phyloP scores from a whole-genome alignment of 441 rosid species.

The Jatropha podagrica region DNA sequence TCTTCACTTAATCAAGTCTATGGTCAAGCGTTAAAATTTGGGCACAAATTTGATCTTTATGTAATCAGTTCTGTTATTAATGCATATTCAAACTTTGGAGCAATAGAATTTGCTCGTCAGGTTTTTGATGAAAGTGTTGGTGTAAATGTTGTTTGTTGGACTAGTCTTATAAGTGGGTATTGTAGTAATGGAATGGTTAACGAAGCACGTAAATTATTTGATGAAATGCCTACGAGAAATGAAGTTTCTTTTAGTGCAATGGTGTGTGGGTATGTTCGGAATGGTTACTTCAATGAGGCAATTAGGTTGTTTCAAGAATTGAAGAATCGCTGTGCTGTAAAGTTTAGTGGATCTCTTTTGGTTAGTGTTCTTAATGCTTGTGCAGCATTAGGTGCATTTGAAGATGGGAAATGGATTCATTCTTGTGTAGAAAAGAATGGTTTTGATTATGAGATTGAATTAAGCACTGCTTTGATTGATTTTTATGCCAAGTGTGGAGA shows the following conservation, averaged over 20 bases:
- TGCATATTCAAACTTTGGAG: constrained; percentile 51
- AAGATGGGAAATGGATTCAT: constrained; percentile 35
- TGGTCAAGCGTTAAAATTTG: constrained; percentile 30
- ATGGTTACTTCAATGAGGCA: constrained; percentile 26
- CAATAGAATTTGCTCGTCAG: constrained; percentile 35
- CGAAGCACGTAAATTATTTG: constrained; percentile 35
- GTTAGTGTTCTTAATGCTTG: constrained; percentile 37
- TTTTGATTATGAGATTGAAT: constrained; percentile 20
- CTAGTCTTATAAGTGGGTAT: constrained; percentile 55
- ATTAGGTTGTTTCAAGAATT: constrained; percentile 30
- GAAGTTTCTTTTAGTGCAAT: constrained; percentile 33
- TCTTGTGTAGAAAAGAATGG: constrained; percentile 19
- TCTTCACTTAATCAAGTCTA: constrained; percentile 26
- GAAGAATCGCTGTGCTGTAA: constrained; percentile 10
- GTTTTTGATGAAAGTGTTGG: constrained; percentile 47
- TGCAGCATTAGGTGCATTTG: constrained; percentile 24
- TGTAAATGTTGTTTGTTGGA: constrained; percentile 55
- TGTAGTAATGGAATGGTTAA: constrained; percentile 24
- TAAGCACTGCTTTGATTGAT: constrained; percentile 31
- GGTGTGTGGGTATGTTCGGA: constrained; percentile 31
- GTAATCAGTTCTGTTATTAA: constrained; percentile 55
- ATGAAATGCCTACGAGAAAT: constrained; percentile 32
- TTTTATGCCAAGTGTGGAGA: constrained; percentile 34
- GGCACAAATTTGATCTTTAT: constrained; percentile 37
- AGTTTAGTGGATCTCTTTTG: constrained; percentile 29